Evolutionary conservation across 176 grass and related monocot genomes (phyloP), one percentile per base, ranked within the genome.

Genomic region (Cocos nucifera): DNA sequence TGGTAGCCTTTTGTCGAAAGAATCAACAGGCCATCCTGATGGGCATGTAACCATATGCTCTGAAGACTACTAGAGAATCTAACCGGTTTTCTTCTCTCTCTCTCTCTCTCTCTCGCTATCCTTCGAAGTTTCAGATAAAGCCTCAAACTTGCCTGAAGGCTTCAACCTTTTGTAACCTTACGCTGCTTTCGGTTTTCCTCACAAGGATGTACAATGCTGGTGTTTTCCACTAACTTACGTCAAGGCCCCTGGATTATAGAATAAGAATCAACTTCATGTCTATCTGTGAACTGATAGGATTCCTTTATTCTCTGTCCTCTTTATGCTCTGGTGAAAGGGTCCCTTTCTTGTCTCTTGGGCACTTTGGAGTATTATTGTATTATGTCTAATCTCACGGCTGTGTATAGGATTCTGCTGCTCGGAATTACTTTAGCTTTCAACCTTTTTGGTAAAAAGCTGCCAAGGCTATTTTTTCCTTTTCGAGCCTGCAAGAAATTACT

Each of bases 311-410:
- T 59, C 49, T 64, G 44, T 57, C 58, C 15, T 71, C 86, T 89
- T 85, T 82, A 75, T 76, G 63, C 75, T 75, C 57, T 72, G 74
- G 64, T 89, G 70, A 85, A 89, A 85, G 86, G 66, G 65, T 54
- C 56, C 57, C 78, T 85, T 85, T 85, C 78, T 76, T 49, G 71
- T 56, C 56, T 72, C 19, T 73, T 58, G 24, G 73, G 51, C 65
- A 39, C 80, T 84, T 80, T 73, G 59, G 26, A 23, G 70, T 60
- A 25, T 73, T 60, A 25, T 73, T 23, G 23, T 23, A 73, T 67
- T 7, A 30, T 4, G 79, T 80, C 68, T 73, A 68, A 80, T 74
- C 66, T 67, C 73, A 59, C 44, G n/a, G n/a, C n/a, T 53, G 50
- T 76, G 57, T 76, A 20, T 85, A 75, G 63, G 62, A 78, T 79